Conservation (phyloP, 1,284 basidiomycete genomes). For the Boletus smithii region DNA sequence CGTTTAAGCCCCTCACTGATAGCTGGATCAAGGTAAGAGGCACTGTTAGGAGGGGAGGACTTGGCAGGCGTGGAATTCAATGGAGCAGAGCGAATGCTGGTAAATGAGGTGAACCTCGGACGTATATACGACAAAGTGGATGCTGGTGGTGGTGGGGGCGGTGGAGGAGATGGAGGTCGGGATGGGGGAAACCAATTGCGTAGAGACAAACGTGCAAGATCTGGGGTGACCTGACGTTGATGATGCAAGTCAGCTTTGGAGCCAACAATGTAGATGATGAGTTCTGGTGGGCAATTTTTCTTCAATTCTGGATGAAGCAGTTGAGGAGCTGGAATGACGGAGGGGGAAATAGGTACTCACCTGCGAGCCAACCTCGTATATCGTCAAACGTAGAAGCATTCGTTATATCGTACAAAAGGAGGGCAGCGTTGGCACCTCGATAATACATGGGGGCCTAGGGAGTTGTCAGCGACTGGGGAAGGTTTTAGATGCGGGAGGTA, state of each 20-base stretch:
- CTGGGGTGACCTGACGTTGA: constrained; percentile 71
- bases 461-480: constrained; percentile 14
- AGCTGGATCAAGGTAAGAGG: constrained; percentile 53
- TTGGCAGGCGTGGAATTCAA: constrained; percentile 37
- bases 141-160: constrained; percentile 54
- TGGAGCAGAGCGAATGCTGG: constrained; percentile 62
- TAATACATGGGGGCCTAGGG: constrained; percentile 96
- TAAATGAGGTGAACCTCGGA: constrained; percentile 81
- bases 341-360: constrained; percentile 34
- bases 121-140: constrained; percentile 80
- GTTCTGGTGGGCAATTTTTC: constrained; percentile 79
- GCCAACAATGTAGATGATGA: constrained; percentile 91
- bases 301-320: constrained; percentile 64
- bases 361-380: constrained; percentile 91
- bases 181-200: constrained; percentile 83
- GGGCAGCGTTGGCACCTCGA: constrained; percentile 94
- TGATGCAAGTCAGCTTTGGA: constrained; percentile 80
- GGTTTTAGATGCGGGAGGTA: constrained; percentile 17
- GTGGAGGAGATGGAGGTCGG: constrained; percentile 56
- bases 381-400: constrained; percentile 87
- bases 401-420: constrained; percentile 97
- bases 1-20: constrained; percentile 43
- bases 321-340: constrained; percentile 5
- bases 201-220: constrained; percentile 75
- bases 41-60: constrained; percentile 45